Evolutionary conservation across 1,284 basidiomycete species (phyloP), one percentile per base, ranked within the genome.

Genomic region (Ceratobasidium sp.): DNA sequence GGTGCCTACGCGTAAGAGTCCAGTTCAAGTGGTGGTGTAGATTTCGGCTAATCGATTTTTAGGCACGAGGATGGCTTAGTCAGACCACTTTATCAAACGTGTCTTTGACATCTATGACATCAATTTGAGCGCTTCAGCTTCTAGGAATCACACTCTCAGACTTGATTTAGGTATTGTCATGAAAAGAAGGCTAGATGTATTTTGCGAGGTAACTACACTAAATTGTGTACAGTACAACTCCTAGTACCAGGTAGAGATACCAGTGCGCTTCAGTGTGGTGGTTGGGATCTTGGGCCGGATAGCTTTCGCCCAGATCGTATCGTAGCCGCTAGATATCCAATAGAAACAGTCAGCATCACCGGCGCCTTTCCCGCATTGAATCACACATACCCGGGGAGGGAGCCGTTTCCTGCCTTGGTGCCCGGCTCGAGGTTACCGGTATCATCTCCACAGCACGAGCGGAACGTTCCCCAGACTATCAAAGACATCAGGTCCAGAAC

Each of bases 361-460:
- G n/a, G 38, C 26, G 68, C 12, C 12, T 33, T 15, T 1, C 26
- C 26, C 57, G 50, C 28, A 67, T 26, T 46, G 17, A 67, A 46
- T 7, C 9, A 69, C 17, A 78, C 82, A 23, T 67, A 82, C 82
- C 81, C 81, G 10, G 82, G 73, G 52, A 75, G 80, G 6, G 78
- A 77, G 9, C 81, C 81, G 40, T 78, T 50, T 54, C 75, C 79
- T 26, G 80, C 87, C 28, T 85, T 71, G 56, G 84, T 80, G 23
- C 85, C 86, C 52, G 87, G 87, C 78, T 88, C 87, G 61, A 87
- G 83, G 74, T 86, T 87, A 4, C 87, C 87, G 0, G 85, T 87
- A 71, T 86, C 85, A 0, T 84, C 77, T n/a, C 87, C 87, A 79
- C 87, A 88, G 80, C 87, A 88, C 15, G 86, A 84, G 4, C 85